Evolutionary conservation across 139 green algal genomes (phyloP), one percentile per base, ranked within the genome.

Genomic region (Pedinophyceae sp.): DNA sequence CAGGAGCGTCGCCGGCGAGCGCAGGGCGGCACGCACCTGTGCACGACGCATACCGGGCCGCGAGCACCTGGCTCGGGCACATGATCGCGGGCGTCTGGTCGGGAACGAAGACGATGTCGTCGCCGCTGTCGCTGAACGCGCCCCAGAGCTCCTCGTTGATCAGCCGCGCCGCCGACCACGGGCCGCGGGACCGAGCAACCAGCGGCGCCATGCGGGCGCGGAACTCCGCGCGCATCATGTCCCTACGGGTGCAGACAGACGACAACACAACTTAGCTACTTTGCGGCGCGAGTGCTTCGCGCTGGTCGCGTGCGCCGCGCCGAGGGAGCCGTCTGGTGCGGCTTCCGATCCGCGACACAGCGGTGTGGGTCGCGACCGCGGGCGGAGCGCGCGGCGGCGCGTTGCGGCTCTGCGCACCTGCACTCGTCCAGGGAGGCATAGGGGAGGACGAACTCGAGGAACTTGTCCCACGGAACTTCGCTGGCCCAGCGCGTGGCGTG

Each of bases 61-160:
- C 30, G 0, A 72, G 49, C 3, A 68, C 63, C 50, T 82, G 74
- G 19, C 49, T 63, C 20, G 66, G 66, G 1, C 65, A 73, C 71
- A 79, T 71, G 55, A 79, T 76, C 4, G 73, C 66, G 16, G 74
- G 74, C 1, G 67, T 72, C 40, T 79, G 67, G 41, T 67, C 60
- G 10, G 68, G 15, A 29, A 56, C 53, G 41, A 77, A 77, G 22
- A 27, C 30, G 30, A 76, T 67, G 43, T 60, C 48, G n/a, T n/a
- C n/a, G n/a, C n/a, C n/a, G n/a, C n/a, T n/a, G n/a, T n/a, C n/a
- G n/a, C n/a, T n/a, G n/a, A n/a, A n/a, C n/a, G n/a, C n/a, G n/a
- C n/a, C n/a, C 52, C 53, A 64, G 2, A 64, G 23, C 1, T 17
- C 39, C 65, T 59, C 67, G 22, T 67, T 51, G 15, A 26, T 1